Evolutionary conservation across 805 yeast species (phyloP).

Genomic region (Teunomyces aglyptinius): DNA sequence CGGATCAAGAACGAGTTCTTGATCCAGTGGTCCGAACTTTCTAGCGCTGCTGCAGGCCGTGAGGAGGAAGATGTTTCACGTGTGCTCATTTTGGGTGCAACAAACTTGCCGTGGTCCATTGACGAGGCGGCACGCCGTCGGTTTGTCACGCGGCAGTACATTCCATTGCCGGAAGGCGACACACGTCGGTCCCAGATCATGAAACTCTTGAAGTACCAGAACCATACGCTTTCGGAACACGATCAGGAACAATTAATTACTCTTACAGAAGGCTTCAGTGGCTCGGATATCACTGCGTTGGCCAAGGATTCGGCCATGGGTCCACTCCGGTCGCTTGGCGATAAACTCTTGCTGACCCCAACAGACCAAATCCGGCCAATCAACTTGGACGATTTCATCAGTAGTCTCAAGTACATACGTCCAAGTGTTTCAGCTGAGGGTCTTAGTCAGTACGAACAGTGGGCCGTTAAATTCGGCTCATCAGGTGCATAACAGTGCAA

Average conservation of each 20-base stretch:
- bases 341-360: slow-evolving; percentile 64
- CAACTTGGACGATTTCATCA: slow-evolving; percentile 66
- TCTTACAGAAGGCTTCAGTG: slow-evolving; percentile 83
- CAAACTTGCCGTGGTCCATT: slow-evolving; percentile 94
- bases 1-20: slow-evolving; percentile 90
- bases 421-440: slow-evolving; percentile 90
- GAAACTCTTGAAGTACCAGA: slow-evolving; percentile 68
- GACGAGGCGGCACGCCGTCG: slow-evolving; percentile 96
- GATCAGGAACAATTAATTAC: slow-evolving; percentile 62
- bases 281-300: slow-evolving; percentile 87
- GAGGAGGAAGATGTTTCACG: slow-evolving; percentile 49
- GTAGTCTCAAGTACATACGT: slow-evolving; percentile 73
- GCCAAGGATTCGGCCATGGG: slow-evolving; percentile 99
- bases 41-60: slow-evolving; percentile 77
- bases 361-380: slow-evolving; percentile 80
- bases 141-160: slow-evolving; percentile 87
- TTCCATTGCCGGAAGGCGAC: slow-evolving; percentile 87
- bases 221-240: slow-evolving; percentile 60
- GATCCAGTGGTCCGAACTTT: slow-evolving; percentile 91
- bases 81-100: slow-evolving; percentile 90
- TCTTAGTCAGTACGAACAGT: slow-evolving; percentile 72
- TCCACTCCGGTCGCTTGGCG: slow-evolving; percentile 87
- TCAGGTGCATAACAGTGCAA: slow-evolving; percentile 60
- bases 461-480: slow-evolving; percentile 87
- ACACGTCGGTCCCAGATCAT: slow-evolving; percentile 71